Conservation (phyloP, 768 basidiomycete genomes). For the Macrolepiota albuminosa region DNA sequence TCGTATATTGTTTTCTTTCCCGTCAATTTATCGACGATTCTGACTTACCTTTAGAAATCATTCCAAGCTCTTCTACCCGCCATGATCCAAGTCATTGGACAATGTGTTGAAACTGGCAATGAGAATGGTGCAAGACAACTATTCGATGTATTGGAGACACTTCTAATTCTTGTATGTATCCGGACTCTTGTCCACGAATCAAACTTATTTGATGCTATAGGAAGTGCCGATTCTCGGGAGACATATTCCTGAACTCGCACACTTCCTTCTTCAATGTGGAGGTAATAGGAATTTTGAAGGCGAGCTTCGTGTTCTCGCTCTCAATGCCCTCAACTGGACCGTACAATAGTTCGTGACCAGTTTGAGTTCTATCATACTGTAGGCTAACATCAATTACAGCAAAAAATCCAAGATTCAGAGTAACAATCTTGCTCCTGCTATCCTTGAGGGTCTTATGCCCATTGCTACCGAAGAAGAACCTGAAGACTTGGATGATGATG, state of each 20-base stretch:
- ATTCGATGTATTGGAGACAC: slow-evolving; percentile 94
- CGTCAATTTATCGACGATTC: background rate
- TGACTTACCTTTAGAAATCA: slow-evolving; percentile 49
- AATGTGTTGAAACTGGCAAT: slow-evolving; percentile 74
- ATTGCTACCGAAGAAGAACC: slow-evolving; percentile 93
- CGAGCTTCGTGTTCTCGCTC: slow-evolving; percentile 82
- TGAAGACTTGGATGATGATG: slow-evolving; percentile 89
- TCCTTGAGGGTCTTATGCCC: slow-evolving; percentile 90
- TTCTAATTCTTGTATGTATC: slow-evolving; percentile 76
- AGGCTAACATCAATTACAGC: slow-evolving; percentile 35
- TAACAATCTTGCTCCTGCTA: slow-evolving; percentile 75
- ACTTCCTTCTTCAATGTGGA: slow-evolving; percentile 84
- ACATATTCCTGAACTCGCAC: slow-evolving; percentile 80
- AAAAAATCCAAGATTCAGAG: slow-evolving; percentile 96
- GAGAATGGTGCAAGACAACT: slow-evolving; percentile 81
- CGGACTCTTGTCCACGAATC: background rate
- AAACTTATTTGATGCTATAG: slow-evolving; percentile 31
- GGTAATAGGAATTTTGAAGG: slow-evolving; percentile 69
- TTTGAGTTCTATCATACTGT: background rate
- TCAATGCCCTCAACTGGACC: slow-evolving; percentile 95
- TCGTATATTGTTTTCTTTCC: slow-evolving; percentile 46
- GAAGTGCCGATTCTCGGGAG: slow-evolving; percentile 92
- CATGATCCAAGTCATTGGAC: slow-evolving; percentile 87
- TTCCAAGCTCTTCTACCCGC: slow-evolving; percentile 84
- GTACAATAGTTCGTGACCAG: slow-evolving; percentile 75